These are phyloP conservation scores for Blastobotrys peoriensis DNA, from an alignment of 805 yeast species.

Conservation along the genomic window DNA sequence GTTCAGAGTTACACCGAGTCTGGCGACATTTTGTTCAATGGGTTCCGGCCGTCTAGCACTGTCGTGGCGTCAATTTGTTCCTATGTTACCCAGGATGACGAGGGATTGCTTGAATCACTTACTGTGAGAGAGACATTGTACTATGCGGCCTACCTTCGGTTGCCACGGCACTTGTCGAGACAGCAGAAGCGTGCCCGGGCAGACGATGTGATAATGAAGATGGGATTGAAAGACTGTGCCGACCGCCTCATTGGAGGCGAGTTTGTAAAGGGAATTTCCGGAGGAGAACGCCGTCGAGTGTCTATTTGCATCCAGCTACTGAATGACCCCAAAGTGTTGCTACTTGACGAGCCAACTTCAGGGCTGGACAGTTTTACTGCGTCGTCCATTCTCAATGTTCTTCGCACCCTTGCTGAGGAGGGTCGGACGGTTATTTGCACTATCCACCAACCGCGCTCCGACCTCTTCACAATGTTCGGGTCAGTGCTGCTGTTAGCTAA, in stretches of 20 bases:
- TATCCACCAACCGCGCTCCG: constrained; percentile 78
- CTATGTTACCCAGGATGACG: constrained; percentile 79
- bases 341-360: constrained; percentile 85
- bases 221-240: constrained; percentile 71
- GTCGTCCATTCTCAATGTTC: constrained; percentile 53
- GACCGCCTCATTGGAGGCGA: constrained; percentile 64
- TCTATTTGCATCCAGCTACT: constrained; percentile 76
- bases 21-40: constrained; percentile 45
- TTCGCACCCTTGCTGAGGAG: constrained; percentile 48
- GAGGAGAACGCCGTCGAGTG: constrained; percentile 78
- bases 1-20: constrained; percentile 27
- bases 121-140: constrained; percentile 74
- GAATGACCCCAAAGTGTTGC: constrained; percentile 61
- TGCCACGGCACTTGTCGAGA: constrained; percentile 38
- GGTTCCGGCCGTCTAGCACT: constrained; percentile 30
- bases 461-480: constrained; percentile 59
- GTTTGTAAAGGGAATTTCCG: constrained; percentile 57
- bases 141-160: constrained; percentile 64
- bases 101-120: constrained; percentile 58
- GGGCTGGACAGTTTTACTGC: constrained; percentile 82
- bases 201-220: constrained; percentile 52
- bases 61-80: constrained; percentile 48
- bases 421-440: constrained; percentile 68
- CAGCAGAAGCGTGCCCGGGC: constrained; percentile 45
- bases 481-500: constrained; percentile 65